Evolutionary conservation across 225 moss, liverwort and hornwort species (phyloP).

Genomic region (Physcomitrellopsis africana): DNA sequence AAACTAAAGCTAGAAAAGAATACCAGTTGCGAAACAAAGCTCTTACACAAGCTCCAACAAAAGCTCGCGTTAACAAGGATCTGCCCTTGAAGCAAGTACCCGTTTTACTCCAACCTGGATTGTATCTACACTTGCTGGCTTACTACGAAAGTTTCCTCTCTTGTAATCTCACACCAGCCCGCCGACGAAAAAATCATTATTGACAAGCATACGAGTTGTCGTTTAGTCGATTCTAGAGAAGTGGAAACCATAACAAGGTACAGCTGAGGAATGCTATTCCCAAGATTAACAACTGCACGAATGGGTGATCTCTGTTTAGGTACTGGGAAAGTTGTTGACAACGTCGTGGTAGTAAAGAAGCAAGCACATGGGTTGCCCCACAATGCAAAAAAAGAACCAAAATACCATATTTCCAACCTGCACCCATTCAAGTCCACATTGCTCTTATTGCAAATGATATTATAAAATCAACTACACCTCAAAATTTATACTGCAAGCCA

Average conservation of each 20-base stretch:
- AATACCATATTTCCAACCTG: conserved; percentile 99
- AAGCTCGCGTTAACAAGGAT: conserved; percentile 1
- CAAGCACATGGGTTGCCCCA: conserved; percentile 99
- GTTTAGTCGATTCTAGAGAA: not conserved
- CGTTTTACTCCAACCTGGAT: not conserved
- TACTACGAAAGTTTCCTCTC: conserved; percentile 7
- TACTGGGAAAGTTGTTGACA: conserved; percentile 54
- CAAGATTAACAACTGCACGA: conserved; percentile 17
- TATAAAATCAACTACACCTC: not conserved
- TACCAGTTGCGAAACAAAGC: too few relatives aligned
- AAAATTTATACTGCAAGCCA: not conserved
- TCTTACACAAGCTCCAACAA: not conserved
- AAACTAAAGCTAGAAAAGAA: conserved; percentile 18
- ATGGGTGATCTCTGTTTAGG: conserved; percentile 4
- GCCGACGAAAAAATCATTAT: not conserved
- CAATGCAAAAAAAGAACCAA: conserved; percentile 97
- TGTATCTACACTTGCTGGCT: not conserved
- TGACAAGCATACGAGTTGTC: conserved; percentile 10
- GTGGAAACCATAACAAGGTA: conserved; percentile 14
- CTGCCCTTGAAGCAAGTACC: not conserved
- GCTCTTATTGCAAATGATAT: not conserved
- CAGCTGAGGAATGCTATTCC: conserved; percentile 20
- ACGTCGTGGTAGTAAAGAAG: conserved; percentile 97
- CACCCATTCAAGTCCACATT: conserved; percentile 24
- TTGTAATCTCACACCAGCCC: conserved; percentile 3